Percentiles rank a stretch among this genome's conserved stretches.
phyloP scores from a whole-genome alignment of 1,284 basidiomycete genomes.

The Moesziomyces aphidis region DNA sequence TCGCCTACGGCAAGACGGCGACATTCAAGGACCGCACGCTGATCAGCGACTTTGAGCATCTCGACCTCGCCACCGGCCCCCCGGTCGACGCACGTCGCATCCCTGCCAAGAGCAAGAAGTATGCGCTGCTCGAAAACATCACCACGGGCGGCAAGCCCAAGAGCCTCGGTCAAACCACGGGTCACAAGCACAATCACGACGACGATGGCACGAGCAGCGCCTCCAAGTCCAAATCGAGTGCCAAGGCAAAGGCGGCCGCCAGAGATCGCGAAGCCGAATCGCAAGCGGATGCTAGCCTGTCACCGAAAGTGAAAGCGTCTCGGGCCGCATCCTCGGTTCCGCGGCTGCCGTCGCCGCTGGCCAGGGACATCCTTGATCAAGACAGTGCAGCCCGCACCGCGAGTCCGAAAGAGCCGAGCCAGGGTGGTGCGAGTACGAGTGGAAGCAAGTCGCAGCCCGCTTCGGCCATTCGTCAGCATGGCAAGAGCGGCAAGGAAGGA shows the following conservation, averaged over 20 bases:
- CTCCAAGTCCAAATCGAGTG: constrained; percentile 19
- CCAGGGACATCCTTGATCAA: constrained; percentile 38
- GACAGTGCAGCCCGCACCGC: constrained; percentile 8
- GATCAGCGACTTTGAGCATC: constrained; percentile 69
- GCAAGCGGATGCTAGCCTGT: constrained; percentile 14
- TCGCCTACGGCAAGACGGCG: constrained; percentile 69
- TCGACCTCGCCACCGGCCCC: constrained; percentile 70
- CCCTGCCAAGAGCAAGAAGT: constrained; percentile 68
- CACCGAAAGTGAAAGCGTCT: constrained; percentile 13
- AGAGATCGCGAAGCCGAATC: constrained; percentile 24
- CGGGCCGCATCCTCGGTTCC: constrained; percentile 15
- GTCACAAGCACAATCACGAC: constrained; percentile 37
- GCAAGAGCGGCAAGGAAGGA: constrained; percentile 42
- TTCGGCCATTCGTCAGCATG: constrained; percentile 41
- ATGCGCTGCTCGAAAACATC: constrained; percentile 68
- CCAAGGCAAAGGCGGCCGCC: constrained; percentile 18
- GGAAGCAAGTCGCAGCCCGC: constrained; percentile 41
- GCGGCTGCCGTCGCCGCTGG: constrained; percentile 42
- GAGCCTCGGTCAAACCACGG: constrained; percentile 60
- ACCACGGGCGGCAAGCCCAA: constrained; percentile 68
- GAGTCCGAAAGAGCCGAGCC: background rate
- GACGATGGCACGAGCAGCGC: constrained; percentile 16
- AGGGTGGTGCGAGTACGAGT: background rate
- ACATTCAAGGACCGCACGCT: constrained; percentile 71
- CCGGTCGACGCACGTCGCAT: constrained; percentile 68